Percentiles rank a stretch among this genome's conserved stretches.
Evolutionary conservation across 176 grass and related monocot species (phyloP).

Genomic region (Musa itinerans): DNA sequence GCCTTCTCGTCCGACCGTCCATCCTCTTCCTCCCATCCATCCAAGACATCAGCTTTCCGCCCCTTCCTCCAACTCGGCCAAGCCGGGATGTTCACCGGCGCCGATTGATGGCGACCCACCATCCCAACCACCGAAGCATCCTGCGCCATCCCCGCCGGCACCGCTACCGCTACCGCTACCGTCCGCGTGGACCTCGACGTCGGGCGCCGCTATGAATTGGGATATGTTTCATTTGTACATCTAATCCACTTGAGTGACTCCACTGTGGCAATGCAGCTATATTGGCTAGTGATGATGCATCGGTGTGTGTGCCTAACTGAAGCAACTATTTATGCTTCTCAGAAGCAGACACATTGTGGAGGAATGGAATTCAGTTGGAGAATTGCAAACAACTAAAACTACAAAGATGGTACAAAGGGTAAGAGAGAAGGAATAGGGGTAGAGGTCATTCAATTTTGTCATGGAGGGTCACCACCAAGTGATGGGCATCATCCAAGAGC

Average conservation of each 20-base stretch:
- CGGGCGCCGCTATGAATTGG: background rate
- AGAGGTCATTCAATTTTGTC: slow-evolving; percentile 47
- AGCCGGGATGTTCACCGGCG: slow-evolving; percentile 14
- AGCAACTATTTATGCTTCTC: background rate
- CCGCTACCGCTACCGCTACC: no score
- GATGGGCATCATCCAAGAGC: slow-evolving; percentile 81
- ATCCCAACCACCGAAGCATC: background rate
- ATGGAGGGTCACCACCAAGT: slow-evolving; percentile 63
- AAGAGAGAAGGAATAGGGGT: background rate
- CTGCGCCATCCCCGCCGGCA: background rate
- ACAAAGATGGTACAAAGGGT: background rate
- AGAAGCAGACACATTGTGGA: background rate
- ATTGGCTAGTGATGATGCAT: background rate
- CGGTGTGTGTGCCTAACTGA: background rate
- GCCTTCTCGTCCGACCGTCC: background rate
- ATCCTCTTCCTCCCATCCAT: slow-evolving; percentile 2
- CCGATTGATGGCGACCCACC: slow-evolving; percentile 11
- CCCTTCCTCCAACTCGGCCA: slow-evolving; percentile 19
- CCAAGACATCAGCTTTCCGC: background rate
- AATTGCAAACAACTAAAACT: background rate
- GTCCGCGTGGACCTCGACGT: background rate
- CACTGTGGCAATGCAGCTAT: background rate
- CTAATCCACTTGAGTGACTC: background rate
- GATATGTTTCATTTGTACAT: no score
- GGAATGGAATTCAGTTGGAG: background rate